These are phyloP conservation scores for Crataegus laevigata DNA, from an alignment of 306 rosid genomes.

Conservation along the genomic window DNA sequence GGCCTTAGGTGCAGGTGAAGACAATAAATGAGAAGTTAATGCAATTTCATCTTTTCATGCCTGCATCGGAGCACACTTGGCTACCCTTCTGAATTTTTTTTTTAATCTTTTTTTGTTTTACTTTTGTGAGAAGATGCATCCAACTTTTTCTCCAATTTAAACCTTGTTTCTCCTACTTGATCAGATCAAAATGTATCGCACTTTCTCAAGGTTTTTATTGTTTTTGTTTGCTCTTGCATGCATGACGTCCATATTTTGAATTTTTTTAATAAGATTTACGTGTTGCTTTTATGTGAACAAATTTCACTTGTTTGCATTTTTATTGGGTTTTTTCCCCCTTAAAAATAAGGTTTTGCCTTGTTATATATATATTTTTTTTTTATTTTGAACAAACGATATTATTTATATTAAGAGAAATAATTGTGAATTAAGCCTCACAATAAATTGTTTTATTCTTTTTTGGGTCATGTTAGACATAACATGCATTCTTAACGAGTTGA, in stretches of 20 bases:
- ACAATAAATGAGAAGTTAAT: conserved; percentile 71
- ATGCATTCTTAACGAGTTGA: too few species aligned
- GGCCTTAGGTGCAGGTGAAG: conserved; percentile 45
- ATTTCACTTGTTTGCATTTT: too few species aligned
- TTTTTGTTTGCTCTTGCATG: not conserved
- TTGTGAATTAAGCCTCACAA: rapidly evolving
- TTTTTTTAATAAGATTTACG: too few species aligned
- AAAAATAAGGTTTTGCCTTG: too few species aligned
- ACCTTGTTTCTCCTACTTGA: not conserved
- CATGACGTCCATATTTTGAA: not conserved
- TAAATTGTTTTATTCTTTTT: too few species aligned
- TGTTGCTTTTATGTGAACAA: too few species aligned
- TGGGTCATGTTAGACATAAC: too few species aligned
- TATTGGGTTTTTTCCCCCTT: too few species aligned
- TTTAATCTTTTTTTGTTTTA: not conserved
- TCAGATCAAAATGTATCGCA: too few species aligned
- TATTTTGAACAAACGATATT: too few species aligned
- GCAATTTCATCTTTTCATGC: conserved; percentile 61
- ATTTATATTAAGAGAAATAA: rapidly evolving
- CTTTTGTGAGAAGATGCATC: not conserved
- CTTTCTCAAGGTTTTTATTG: not conserved
- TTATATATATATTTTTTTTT: too few species aligned
- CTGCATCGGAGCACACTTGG: conserved; percentile 24
- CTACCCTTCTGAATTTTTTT: conserved; percentile 7
- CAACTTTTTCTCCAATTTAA: not conserved